These are phyloP conservation scores for Aureobasidium leucospermi DNA, from an alignment of 2,329 filamentous ascomycete genomes.

Conservation along the genomic window DNA sequence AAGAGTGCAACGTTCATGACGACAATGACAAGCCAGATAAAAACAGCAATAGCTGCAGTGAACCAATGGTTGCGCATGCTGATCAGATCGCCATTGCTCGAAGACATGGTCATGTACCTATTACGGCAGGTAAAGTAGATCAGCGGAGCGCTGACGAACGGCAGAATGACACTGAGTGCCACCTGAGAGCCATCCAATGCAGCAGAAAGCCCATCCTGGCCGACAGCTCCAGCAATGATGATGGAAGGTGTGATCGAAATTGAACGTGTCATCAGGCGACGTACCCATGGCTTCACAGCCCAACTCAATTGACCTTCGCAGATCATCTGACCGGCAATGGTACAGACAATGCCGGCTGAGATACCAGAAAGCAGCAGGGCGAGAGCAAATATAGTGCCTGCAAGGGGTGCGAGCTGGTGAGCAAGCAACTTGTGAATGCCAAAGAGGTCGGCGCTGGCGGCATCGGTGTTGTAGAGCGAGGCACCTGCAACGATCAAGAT, in stretches of 20 bases:
- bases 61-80: slow-evolving; percentile 70
- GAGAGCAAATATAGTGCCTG: slow-evolving; percentile 76
- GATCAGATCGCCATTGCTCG: slow-evolving; percentile 15
- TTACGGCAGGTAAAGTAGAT: slow-evolving; percentile 78
- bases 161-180: slow-evolving; percentile 67
- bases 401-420: slow-evolving; percentile 60
- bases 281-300: slow-evolving; percentile 68
- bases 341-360: slow-evolving; percentile 79
- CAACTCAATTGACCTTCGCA: slow-evolving; percentile 74
- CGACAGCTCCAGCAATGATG: slow-evolving; percentile 73
- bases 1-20: slow-evolving; percentile 73
- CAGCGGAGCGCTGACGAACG: slow-evolving; percentile 74
- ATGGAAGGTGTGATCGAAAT: slow-evolving; percentile 79
- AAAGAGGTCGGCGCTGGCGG: slow-evolving; percentile 71
- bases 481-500: slow-evolving; percentile 56
- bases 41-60: slow-evolving; percentile 48
- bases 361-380: slow-evolving; percentile 73
- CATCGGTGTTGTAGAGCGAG: slow-evolving; percentile 55
- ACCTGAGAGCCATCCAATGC: slow-evolving; percentile 74
- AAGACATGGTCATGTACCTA: slow-evolving; percentile 63
- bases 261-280: slow-evolving; percentile 66
- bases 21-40: slow-evolving; percentile 67
- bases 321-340: slow-evolving; percentile 84
- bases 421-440: slow-evolving; percentile 70
- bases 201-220: slow-evolving; percentile 59